Evolutionary conservation across 495 filamentous ascomycete genomes (phyloP), one percentile per base, ranked within the genome.

Genomic region (Xylaria scruposa): DNA sequence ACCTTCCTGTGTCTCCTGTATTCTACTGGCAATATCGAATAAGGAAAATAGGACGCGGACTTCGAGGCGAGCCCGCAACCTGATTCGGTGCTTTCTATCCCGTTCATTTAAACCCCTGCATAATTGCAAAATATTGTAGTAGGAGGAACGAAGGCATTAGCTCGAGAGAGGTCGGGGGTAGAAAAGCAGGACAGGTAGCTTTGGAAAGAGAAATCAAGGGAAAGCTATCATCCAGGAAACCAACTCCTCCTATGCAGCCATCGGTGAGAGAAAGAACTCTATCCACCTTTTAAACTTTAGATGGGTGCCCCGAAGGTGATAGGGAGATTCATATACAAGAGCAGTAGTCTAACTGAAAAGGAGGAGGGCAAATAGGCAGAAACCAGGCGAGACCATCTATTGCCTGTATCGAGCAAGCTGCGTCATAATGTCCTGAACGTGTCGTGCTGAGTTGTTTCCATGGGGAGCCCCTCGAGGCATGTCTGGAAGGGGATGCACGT

Each of bases 361-460:
- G 33, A 19, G 31, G 9, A n/a, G 33, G 31, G 56, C 31, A n/a
- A 40, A 40, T 36, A 5, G 53, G n/a, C 47, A 19, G 24, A 51
- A 33, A 56, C 13, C 15, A 10, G 10, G 10, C 24, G 19, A 10
- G 29, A 15, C 38, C 26, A 36, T 24, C 74, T 66, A 88, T 80
- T 82, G 85, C 68, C 76, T 82, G 75, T 81, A 85, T 74, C 81
- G 83, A 74, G 77, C 81, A 72, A 83, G 75, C 67, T 79, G 84
- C 31, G 80, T 83, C 84, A 85, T 86, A 76, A 82, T 89, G 77
- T 81, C 84, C 70, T 81, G 85, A 67, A 84, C 83, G 74, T 80
- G 81, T 53, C 83, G 82, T 31, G 76, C 75, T n/a, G 82, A 76
- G 36, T 77, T 67, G 58, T 77, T 54, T 63, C 9, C 46, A 42